Percentiles rank a stretch among this genome's conserved stretches.
These are phyloP conservation scores for Colletotrichum tabaci DNA, from an alignment of 2,329 filamentous ascomycete genomes.

Conservation along the genomic window DNA sequence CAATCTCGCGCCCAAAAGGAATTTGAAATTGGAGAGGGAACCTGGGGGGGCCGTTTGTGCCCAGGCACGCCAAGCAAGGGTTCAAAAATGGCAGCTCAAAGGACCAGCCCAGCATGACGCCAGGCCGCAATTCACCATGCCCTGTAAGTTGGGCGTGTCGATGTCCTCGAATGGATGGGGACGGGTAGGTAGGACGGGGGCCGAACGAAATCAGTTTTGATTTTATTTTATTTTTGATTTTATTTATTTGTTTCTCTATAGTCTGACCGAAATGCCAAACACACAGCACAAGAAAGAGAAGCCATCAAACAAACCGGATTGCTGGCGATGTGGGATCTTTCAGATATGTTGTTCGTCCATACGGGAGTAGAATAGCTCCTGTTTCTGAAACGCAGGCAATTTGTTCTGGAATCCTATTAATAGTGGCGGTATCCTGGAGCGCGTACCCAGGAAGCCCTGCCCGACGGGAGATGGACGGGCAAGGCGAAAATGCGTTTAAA, in stretches of 20 bases:
- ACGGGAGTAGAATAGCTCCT: slow-evolving; percentile 35
- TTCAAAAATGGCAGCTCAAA: slow-evolving; percentile 5
- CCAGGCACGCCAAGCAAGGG: neutral
- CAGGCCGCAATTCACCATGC: slow-evolving; percentile 1
- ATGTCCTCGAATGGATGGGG: neutral
- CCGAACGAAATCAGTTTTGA: no score
- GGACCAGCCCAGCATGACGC: slow-evolving; percentile 6
- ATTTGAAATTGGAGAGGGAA: slow-evolving; percentile 9
- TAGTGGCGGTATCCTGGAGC: slow-evolving; percentile 35
- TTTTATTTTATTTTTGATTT: no score
- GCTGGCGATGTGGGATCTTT: neutral
- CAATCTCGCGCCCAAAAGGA: neutral
- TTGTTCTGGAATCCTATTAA: slow-evolving; percentile 42
- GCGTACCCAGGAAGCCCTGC: slow-evolving; percentile 22
- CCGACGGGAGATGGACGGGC: slow-evolving; percentile 21
- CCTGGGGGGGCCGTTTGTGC: slow-evolving; percentile 30
- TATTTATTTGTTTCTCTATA: no score
- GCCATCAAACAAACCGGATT: slow-evolving; percentile 2
- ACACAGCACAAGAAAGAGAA: neutral
- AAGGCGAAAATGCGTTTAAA: slow-evolving; percentile 13
- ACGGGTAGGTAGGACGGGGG: no score
- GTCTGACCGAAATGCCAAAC: neutral
- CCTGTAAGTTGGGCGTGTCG: neutral
- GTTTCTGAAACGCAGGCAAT: slow-evolving; percentile 40
- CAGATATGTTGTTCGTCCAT: slow-evolving; percentile 5